A percentile compares a stretch with the other conserved stretches of the same genome.
Conservation (phyloP, 2,329 filamentous ascomycete genomes). For the Nigrospora osmanthi region DNA sequence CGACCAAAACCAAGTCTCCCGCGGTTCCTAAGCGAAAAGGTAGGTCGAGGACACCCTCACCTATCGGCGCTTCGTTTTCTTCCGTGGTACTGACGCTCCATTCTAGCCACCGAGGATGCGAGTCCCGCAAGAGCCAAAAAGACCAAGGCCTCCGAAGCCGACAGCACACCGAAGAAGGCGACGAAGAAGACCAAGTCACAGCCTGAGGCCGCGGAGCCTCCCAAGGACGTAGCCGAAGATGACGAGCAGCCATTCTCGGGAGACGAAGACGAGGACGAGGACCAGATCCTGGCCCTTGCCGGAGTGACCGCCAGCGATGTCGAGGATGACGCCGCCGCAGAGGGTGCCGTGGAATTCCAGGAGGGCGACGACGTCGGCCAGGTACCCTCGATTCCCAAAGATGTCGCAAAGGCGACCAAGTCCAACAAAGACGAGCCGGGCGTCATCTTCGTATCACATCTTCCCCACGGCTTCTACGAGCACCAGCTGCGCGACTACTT, state of each 20-base stretch:
- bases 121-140: constrained; percentile 37
- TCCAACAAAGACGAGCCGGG: constrained; percentile 51
- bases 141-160: constrained; percentile 31
- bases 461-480: constrained; percentile 90
- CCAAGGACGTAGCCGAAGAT: constrained; percentile 34
- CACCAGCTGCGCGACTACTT: constrained; percentile 92
- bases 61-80: too few relatives aligned
- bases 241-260: constrained; percentile 23
- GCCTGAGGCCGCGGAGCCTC: constrained; percentile 22
- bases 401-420: constrained; percentile 29
- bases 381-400: constrained; percentile 39
- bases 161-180: constrained; percentile 9
- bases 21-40: constrained; percentile 27
- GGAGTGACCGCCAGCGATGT: constrained; percentile 37
- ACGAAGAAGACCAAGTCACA: constrained; percentile 16
- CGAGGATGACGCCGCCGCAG: constrained; percentile 23
- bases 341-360: constrained; percentile 30
- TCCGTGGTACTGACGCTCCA: constrained; percentile 12
- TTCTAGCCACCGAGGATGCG: constrained; percentile 33
- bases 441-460: constrained; percentile 82
- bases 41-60: constrained; percentile 8
- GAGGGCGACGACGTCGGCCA: constrained; percentile 43
- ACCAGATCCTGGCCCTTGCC: constrained; percentile 34
- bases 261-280: constrained; percentile 31
- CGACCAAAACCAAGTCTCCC: constrained; percentile 22